Evolutionary conservation across 495 filamentous ascomycete species (phyloP).

Genomic region (Penicillium turbatum): DNA sequence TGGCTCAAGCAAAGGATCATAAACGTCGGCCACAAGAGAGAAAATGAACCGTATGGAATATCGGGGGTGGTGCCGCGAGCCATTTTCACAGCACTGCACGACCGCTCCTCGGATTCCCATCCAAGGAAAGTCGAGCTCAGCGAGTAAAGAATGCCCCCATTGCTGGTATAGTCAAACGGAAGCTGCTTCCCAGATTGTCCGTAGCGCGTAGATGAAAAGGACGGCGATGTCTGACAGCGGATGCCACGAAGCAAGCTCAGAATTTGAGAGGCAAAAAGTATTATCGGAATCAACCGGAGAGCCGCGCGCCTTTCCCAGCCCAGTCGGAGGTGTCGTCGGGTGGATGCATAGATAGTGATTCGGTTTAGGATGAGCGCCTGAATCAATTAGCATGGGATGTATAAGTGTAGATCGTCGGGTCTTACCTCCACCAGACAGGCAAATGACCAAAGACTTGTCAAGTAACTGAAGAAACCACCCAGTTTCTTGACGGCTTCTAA

Average conservation of each 20-base stretch:
- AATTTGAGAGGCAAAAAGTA: slow-evolving; percentile 67
- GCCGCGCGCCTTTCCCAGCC: slow-evolving; percentile 66
- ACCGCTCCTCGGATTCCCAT: slow-evolving; percentile 63
- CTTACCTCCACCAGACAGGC: slow-evolving; percentile 72
- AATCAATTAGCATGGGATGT: slow-evolving; percentile 10
- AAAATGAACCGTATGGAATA: slow-evolving; percentile 65
- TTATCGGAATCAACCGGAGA: slow-evolving; percentile 71
- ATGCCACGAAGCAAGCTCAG: slow-evolving; percentile 72
- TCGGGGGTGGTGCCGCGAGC: slow-evolving; percentile 47
- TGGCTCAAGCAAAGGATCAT: slow-evolving; percentile 75
- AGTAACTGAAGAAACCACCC: slow-evolving; percentile 85
- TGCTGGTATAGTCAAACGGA: slow-evolving; percentile 67
- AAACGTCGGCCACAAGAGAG: slow-evolving; percentile 85
- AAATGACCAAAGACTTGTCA: slow-evolving; percentile 92
- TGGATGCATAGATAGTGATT: slow-evolving; percentile 88
- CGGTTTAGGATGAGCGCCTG: slow-evolving; percentile 83
- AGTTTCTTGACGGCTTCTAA: slow-evolving; percentile 52
- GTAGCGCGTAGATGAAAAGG: slow-evolving; percentile 69
- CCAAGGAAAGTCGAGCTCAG: slow-evolving; percentile 62
- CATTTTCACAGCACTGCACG: slow-evolving; percentile 73
- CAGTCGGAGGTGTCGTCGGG: slow-evolving; percentile 68
- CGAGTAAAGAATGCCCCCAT: slow-evolving; percentile 64
- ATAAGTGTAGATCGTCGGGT: neutral
- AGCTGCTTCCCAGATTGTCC: slow-evolving; percentile 61
- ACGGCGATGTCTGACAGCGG: slow-evolving; percentile 84